Base-by-base conservation (phyloP, 176 grass and related monocot genomes). In the Coix lacrymajobi region DNA sequence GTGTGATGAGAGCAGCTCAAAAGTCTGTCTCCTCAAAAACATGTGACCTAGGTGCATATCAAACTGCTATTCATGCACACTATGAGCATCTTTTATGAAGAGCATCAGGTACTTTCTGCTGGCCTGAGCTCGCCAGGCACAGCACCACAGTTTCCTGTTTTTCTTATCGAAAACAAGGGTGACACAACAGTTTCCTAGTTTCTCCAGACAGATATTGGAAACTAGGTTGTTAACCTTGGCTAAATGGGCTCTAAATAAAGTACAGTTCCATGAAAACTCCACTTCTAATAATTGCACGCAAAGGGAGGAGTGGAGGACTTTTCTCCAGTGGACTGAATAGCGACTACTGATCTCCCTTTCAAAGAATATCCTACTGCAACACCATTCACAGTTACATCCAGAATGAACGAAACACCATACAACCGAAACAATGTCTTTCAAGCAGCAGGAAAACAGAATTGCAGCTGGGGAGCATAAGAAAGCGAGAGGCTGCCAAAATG, bases 271-370 rank as follows among this genome's bases (percentile, higher is more conserved):
- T 2, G 16, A 37, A 52, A 86, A 68, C 2, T 5, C 12, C 24
- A 41, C 12, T 38, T 38, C 17, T 61, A 52, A 46, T 40, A 86
- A 67, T 72, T 77, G 63, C 25, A 26, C 25, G 68, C 1, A 10
- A 9, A 32, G 3, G n/a, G 30, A 40, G n/a, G n/a, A n/a, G n/a
- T n/a, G n/a, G n/a, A n/a, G 8, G 25, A 7, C 44, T 62, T 69
- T 71, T 68, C 32, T 34, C 48, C 13, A 68, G 79, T 62, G 29
- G 19, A 71, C 36, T 62, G 49, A 40, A 29, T 31, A 63, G 13
- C 1, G 61, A 60, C 65, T 11, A 73, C 60, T 74, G 62, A 75
- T 87, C 38, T 80, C 48, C 6, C 40, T 87, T 63, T 64, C 67
- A 54, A 75, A 54, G 20, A 29, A 78, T 43, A 82, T 78, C 79